Conservation (phyloP, 805 yeast species). For the Candida boleticola region DNA sequence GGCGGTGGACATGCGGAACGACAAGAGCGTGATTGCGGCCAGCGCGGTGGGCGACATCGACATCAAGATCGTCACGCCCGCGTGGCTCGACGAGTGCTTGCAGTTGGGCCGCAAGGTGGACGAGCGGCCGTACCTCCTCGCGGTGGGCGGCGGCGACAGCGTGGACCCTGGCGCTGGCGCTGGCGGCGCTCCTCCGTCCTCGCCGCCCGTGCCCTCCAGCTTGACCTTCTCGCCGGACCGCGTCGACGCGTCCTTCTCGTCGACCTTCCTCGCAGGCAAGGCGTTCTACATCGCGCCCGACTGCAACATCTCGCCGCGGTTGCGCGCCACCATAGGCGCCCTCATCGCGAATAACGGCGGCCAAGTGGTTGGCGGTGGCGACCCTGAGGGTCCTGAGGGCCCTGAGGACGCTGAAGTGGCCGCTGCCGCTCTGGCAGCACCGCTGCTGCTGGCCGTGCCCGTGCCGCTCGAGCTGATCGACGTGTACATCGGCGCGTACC, state of each 20-base stretch:
- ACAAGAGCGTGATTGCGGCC: slow-evolving; percentile 57
- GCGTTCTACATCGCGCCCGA: not conserved
- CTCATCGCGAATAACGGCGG: slow-evolving; percentile 19
- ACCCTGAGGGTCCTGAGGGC: not conserved
- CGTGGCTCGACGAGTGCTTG: slow-evolving; percentile 77
- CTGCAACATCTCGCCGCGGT: not conserved
- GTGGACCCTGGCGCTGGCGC: not conserved
- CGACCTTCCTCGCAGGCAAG: not conserved
- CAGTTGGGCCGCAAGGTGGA: slow-evolving; percentile 48
- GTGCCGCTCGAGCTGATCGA: slow-evolving; percentile 28
- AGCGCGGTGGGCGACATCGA: slow-evolving; percentile 34
- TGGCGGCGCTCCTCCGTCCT: not conserved
- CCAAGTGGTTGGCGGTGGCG: not conserved
- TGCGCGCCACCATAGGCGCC: not conserved
- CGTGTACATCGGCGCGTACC: slow-evolving; percentile 58
- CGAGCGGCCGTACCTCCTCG: slow-evolving; percentile 54
- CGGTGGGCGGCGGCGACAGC: slow-evolving; percentile 12
- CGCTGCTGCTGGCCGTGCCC: no score
- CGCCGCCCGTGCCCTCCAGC: not conserved
- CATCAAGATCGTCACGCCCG: slow-evolving; percentile 67
- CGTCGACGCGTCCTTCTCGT: not conserved
- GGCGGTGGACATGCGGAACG: slow-evolving; percentile 51
- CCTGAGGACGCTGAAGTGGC: slow-evolving; percentile 53
- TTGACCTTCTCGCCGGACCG: not conserved
- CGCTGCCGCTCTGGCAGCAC: slow-evolving; percentile 33